Evolutionary conservation across 2,329 filamentous ascomycete genomes (phyloP), one percentile per base, ranked within the genome.

Genomic region (Endoconidiophora polonica): DNA sequence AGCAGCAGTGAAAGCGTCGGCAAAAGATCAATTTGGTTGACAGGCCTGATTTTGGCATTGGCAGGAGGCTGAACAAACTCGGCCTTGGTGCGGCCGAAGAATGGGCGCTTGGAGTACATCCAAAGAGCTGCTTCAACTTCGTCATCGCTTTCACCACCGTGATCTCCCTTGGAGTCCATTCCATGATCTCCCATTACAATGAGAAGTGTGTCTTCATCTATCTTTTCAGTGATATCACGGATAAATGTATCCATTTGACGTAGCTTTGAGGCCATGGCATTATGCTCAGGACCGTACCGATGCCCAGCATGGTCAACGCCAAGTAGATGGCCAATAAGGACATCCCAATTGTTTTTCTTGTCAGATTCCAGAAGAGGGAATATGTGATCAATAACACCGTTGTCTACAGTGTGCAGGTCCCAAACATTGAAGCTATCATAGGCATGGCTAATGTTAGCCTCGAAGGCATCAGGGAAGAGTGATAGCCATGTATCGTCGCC

Each of bases 111-210:
- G 1, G 91, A 94, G 63, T 96, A 98, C 87, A 98, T 94, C 90
- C 91, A 98, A 44, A 98, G 65, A 2, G 91, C 87, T 50, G 91
- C 87, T 63, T 98, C 80, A 5, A 98, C 77, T 63, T 98, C 91
- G 56, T 96, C 87, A 57, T 95, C 86, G 29, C 90, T 95, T 68
- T 98, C 91, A 49, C 91, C 91, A n/a, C 91, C 91, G 60, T 98
- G 91, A 57, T 98, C 91, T 16, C 91, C 91, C 67, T 98, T 96
- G 54, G 76, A 71, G 63, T 98, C 91, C 91, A 98, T 98, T 9
- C 91, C 91, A 61, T 98, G 91, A 62, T 98, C 91, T n/a, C 91
- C 91, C 86, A 98, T 94, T 12, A 98, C 84, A 18, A 98, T 79
- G 36, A 98, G 69, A 20, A 98, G 69, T 0, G 91, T 98, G 50